Conservation (phyloP, 495 filamentous ascomycete genomes). For the Emericellopsis terricola region DNA sequence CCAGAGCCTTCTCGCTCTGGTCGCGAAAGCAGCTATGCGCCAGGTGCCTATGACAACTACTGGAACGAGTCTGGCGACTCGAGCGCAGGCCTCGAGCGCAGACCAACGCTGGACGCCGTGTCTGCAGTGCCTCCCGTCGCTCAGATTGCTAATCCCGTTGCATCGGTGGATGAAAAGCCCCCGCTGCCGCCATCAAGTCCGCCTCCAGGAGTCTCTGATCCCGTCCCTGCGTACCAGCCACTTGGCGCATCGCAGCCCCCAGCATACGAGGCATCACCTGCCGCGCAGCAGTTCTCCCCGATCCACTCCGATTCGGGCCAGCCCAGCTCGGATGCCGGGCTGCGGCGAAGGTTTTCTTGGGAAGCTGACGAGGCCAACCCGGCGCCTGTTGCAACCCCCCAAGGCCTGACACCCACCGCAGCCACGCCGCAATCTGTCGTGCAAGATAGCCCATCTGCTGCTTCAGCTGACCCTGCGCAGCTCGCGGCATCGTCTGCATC, state of each 20-base stretch:
- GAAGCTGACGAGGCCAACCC: not conserved
- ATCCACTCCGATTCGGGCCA: too few relatives aligned
- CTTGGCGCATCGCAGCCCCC: too few relatives aligned
- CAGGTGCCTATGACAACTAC: constrained; percentile 27
- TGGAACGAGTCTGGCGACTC: constrained; percentile 7
- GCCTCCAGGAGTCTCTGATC: too few relatives aligned
- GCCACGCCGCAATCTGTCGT: not conserved
- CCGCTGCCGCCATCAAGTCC: too few relatives aligned
- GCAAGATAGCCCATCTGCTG: not conserved
- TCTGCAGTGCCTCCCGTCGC: too few relatives aligned
- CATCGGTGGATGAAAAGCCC: too few relatives aligned
- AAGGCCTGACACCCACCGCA: not conserved
- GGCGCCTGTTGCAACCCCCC: not conserved
- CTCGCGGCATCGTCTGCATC: not conserved
- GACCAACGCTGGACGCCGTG: not conserved
- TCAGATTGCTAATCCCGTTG: too few relatives aligned
- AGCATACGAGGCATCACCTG: too few relatives aligned
- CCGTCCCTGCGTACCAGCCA: too few relatives aligned
- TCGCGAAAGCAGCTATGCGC: constrained; percentile 27
- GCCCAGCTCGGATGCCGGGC: too few relatives aligned
- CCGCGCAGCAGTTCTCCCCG: too few relatives aligned
- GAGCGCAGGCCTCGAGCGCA: not conserved
- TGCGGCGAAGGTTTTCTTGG: constrained; percentile 2
- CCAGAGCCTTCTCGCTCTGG: constrained; percentile 8
- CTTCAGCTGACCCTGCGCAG: not conserved